Conservation (phyloP, 768 basidiomycete genomes). For the Lactifluus subvellereus region DNA sequence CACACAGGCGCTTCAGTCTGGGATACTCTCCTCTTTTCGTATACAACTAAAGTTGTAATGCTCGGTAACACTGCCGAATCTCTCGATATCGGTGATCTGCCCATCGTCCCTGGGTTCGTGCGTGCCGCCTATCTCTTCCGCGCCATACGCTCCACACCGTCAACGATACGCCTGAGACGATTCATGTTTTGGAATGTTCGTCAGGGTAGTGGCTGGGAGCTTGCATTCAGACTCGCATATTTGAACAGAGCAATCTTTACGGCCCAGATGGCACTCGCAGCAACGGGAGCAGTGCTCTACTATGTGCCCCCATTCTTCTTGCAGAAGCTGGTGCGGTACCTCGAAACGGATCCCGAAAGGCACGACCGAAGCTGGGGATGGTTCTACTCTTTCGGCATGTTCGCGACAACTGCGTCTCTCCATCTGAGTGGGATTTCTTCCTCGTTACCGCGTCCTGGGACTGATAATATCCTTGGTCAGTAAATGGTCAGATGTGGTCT, state of each 20-base stretch:
- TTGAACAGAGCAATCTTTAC: conserved; percentile 45
- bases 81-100: conserved; percentile 84
- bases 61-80: conserved; percentile 68
- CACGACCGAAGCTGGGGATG: conserved; percentile 64
- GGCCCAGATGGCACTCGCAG: conserved; percentile 46
- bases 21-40: conserved; percentile 72
- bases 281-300: conserved; percentile 54
- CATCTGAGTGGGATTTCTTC: conserved; percentile 38
- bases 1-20: conserved; percentile 50
- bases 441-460: neutral
- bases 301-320: conserved; percentile 61
- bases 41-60: conserved; percentile 83
- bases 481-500: conserved; percentile 67
- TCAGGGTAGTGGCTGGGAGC: conserved; percentile 57
- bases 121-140: conserved; percentile 58
- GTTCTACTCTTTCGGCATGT: conserved; percentile 54
- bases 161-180: conserved; percentile 40
- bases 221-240: conserved; percentile 55
- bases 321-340: conserved; percentile 51
- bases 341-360: conserved; percentile 57
- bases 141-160: conserved; percentile 56
- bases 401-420: conserved; percentile 39
- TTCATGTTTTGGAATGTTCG: conserved; percentile 54
- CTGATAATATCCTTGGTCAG: conserved; percentile 32
- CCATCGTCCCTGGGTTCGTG: conserved; percentile 70